A percentile compares a stretch with the other conserved stretches of the same genome.
Conservation (phyloP, 2,329 filamentous ascomycete species). For the Ophiostoma ips region DNA sequence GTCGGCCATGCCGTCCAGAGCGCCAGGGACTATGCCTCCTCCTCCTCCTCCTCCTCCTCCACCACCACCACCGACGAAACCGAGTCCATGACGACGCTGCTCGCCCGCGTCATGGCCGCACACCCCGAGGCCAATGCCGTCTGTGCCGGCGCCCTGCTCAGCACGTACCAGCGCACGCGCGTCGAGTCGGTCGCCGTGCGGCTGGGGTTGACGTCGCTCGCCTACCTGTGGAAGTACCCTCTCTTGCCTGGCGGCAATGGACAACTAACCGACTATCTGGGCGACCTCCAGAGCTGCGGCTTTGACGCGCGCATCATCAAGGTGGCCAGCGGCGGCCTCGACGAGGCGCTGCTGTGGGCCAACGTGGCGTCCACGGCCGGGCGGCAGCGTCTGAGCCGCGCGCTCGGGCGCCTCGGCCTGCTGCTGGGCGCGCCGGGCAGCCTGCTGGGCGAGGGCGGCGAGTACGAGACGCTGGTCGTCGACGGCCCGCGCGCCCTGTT, state of each 20-base stretch:
- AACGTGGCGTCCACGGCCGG: conserved; percentile 51
- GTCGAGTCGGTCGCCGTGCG: conserved; percentile 83
- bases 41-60: conserved; percentile 12
- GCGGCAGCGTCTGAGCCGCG: conserved; percentile 32
- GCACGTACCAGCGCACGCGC: conserved; percentile 90
- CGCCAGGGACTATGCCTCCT: conserved; percentile 50
- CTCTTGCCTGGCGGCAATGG: conserved; percentile 40
- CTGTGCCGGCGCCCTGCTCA: conserved; percentile 82
- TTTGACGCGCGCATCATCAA: conserved; percentile 90
- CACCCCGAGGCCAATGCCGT: conserved; percentile 79
- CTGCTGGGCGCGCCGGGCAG: conserved; percentile 16
- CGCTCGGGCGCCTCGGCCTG: conserved; percentile 53
- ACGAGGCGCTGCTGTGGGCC: conserved; percentile 67
- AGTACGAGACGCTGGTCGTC: conserved; percentile 86
- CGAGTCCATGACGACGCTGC: conserved; percentile 67
- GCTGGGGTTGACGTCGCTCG: conserved; percentile 67
- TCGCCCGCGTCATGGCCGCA: conserved; percentile 48
- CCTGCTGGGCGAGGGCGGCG: conserved; percentile 80
- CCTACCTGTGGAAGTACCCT: conserved; percentile 88
- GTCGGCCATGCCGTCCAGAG: conserved; percentile 55
- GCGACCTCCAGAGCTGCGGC: conserved; percentile 65
- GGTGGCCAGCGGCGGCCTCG: conserved; percentile 79
- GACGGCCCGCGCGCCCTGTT: conserved; percentile 65
- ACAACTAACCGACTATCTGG: conserved; percentile 28
- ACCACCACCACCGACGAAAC: conserved; percentile 53